Conservation (phyloP, 2,329 filamentous ascomycete genomes). For the Thielaviopsis punctulata region DNA sequence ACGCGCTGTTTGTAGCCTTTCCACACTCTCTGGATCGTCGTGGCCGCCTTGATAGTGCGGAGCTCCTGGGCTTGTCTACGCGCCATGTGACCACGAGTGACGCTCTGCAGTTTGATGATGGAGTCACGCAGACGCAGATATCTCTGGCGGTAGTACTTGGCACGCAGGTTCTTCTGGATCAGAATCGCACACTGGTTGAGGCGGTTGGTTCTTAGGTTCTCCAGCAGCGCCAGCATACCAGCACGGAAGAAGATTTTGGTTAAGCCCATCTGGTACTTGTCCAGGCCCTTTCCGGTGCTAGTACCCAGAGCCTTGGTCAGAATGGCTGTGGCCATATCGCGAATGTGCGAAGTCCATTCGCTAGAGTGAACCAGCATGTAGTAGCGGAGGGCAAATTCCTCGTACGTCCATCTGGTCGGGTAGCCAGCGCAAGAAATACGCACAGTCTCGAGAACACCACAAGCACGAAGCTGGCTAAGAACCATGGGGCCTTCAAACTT, state of each 20-base stretch:
- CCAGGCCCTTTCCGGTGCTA: slow-evolving; percentile 52
- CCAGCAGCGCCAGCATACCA: slow-evolving; percentile 94
- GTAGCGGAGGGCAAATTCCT: slow-evolving; percentile 92
- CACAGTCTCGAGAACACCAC: slow-evolving; percentile 96
- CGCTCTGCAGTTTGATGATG: slow-evolving; percentile 64
- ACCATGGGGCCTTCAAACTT: slow-evolving; percentile 99
- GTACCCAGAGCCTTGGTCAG: slow-evolving; percentile 73
- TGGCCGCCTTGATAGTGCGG: slow-evolving; percentile 71
- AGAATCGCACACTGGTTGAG: slow-evolving; percentile 89
- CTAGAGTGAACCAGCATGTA: slow-evolving; percentile 91
- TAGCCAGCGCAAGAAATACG: slow-evolving; percentile 95
- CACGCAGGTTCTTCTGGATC: slow-evolving; percentile 95
- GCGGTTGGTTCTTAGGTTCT: slow-evolving; percentile 78
- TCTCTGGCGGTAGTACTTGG: slow-evolving; percentile 84
- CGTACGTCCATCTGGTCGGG: slow-evolving; percentile 95
- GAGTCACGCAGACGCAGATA: slow-evolving; percentile 76
- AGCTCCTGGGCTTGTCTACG: slow-evolving; percentile 64
- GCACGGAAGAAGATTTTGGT: slow-evolving; percentile 99
- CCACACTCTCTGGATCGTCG: slow-evolving; percentile 90
- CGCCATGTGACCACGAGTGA: slow-evolving; percentile 60
- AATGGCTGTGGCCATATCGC: slow-evolving; percentile 86
- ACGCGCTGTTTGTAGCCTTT: slow-evolving; percentile 80
- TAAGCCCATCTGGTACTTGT: slow-evolving; percentile 94
- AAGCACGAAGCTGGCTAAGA: slow-evolving; percentile 86
- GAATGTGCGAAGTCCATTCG: slow-evolving; percentile 85